Base-by-base conservation (phyloP, 1,139 yeast species). In the Lodderomyces pseudojiufengensis region DNA sequence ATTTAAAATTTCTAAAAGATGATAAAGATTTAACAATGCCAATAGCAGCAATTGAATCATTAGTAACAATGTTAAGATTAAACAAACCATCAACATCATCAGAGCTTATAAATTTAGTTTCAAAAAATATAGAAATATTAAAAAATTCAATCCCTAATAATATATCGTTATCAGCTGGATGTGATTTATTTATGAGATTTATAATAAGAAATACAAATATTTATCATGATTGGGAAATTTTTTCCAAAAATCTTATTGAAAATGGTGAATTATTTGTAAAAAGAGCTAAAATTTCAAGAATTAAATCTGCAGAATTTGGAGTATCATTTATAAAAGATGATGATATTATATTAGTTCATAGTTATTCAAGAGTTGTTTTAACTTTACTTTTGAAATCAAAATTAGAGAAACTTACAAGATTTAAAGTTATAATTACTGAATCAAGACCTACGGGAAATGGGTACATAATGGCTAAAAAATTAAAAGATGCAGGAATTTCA, bases 1-100 rank as follows among this genome's bases (percentile, higher is more conserved):
- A 92, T 56, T 72, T 85, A 44, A 75, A 76, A 57, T 88, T 86
- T 57, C 69, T 92, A 41, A 78, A 75, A 46, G 95, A 88, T 39
- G 97, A 92, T 60, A 73, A 84, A 16, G 97, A 92, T 38, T 85
- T 94, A 81, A 90, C 98, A 9, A 94, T 90, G 97, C 99, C 99
- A 4, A 86, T 94, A 28, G 99, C 98, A 35, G 98, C 98, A 35
- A 94, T 94, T 52, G 97, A 92, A 61, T 80, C 96, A 14, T 68
- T 94, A 36, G 95, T 92, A 21, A 84, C 94, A 5, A 75, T 92
- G 64, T 65, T 94, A 28, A 72, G 82, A 44, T 77, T 80, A 35
- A 83, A 87, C 49, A 87, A 87, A 55, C 97, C 97, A 3, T 74
- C 87, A 4, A 94, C 99, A 0, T 86, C 96, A 2, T 85, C 97